Percentiles rank a stretch among this genome's conserved stretches.
Evolutionary conservation across 73 alveolate species (phyloP).

Genomic region (Stentor roeselii): DNA sequence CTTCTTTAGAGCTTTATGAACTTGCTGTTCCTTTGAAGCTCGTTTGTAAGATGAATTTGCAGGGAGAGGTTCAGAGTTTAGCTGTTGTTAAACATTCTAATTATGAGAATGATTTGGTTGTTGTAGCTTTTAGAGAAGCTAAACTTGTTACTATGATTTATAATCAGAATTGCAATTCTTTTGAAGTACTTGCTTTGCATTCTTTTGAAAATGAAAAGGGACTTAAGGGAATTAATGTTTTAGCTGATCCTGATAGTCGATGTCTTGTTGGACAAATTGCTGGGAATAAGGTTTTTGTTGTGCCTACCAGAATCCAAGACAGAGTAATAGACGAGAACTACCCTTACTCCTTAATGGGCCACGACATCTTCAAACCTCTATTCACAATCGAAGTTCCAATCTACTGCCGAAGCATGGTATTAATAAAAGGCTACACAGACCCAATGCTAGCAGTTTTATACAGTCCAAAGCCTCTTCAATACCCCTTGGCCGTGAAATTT

Average conservation of each 20-base stretch:
- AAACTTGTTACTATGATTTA: neutral
- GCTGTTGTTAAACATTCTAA: neutral
- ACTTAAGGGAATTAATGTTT: neutral
- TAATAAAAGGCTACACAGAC: slow-evolving; percentile 5
- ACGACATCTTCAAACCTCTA: neutral
- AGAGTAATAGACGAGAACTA: neutral
- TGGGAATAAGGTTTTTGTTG: neutral
- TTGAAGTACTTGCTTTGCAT: slow-evolving; percentile 14
- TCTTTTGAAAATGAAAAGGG: slow-evolving; percentile 27
- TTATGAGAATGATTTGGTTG: neutral
- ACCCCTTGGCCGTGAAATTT: neutral
- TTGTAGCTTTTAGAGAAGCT: neutral
- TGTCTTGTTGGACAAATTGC: neutral
- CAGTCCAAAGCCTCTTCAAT: neutral
- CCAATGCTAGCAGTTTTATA: neutral
- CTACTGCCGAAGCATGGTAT: neutral
- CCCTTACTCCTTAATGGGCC: neutral
- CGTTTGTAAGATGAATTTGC: neutral
- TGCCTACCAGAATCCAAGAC: neutral
- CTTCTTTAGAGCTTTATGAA: neutral
- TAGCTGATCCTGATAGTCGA: slow-evolving; percentile 14
- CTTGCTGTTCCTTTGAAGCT: neutral
- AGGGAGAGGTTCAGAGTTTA: slow-evolving; percentile 6
- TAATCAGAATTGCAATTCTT: neutral
- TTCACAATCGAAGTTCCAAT: neutral